Conservation (phyloP, 108 stramenopile genomes). For the Pseudonitzschia multistriata region DNA sequence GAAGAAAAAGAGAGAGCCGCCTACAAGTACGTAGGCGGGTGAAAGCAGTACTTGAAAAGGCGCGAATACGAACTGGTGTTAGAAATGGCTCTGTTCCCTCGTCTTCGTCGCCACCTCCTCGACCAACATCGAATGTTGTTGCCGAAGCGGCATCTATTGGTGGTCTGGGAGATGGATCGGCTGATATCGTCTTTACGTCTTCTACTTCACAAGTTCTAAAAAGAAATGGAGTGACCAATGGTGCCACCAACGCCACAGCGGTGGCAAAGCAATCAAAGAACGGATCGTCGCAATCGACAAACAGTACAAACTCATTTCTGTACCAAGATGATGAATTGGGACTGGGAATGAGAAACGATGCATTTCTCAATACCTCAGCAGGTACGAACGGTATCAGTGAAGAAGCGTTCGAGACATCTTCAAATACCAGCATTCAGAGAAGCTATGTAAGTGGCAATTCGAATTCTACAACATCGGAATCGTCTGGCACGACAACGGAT, state of each 20-base stretch:
- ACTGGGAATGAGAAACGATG: constrained; percentile 1
- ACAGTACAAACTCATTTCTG: background rate
- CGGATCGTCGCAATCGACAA: background rate
- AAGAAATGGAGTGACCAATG: constrained; percentile 15
- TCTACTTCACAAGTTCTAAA: background rate
- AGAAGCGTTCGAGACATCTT: background rate
- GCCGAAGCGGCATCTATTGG: constrained; percentile 68
- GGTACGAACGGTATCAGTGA: background rate
- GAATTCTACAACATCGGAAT: background rate
- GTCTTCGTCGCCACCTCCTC: constrained; percentile 1
- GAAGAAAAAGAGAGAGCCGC: constrained; percentile 10
- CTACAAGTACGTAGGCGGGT: constrained; percentile 72
- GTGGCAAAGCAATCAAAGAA: background rate
- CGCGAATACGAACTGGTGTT: constrained; percentile 75
- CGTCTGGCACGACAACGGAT: background rate
- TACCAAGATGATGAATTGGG: constrained; percentile 17
- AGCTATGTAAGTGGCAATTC: constrained; percentile 24
- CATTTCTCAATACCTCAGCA: background rate
- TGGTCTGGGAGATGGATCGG: constrained; percentile 41
- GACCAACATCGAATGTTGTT: constrained; percentile 21
- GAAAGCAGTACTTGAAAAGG: constrained; percentile 63
- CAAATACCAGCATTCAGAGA: background rate
- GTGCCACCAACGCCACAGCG: background rate
- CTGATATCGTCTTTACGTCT: constrained; percentile 22
- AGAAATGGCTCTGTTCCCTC: constrained; percentile 38